Percentiles rank a stretch among this genome's conserved stretches.
These are phyloP conservation scores for Dendrocalamus latiflorus DNA, from an alignment of 202 grass and related monocot genomes.

Conservation along the genomic window DNA sequence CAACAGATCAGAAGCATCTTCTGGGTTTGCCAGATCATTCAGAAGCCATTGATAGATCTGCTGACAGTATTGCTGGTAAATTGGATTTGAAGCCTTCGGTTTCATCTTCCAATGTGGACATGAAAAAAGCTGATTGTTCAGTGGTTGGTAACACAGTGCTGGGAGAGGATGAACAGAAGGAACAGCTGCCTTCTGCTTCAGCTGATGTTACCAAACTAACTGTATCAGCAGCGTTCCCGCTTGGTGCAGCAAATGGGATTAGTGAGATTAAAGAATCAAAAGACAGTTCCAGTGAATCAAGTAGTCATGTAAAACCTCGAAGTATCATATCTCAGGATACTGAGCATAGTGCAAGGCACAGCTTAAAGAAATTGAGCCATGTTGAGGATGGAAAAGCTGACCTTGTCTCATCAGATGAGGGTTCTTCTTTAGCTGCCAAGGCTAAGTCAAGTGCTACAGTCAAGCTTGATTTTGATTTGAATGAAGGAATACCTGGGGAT, in stretches of 20 bases:
- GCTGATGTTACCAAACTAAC: constrained; percentile 18
- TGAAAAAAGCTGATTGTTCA: not conserved
- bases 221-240: not conserved
- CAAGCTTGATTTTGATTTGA: constrained; percentile 72
- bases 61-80: constrained; percentile 15
- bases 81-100: constrained; percentile 8
- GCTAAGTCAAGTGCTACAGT: constrained; percentile 21
- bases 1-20: constrained; percentile 20
- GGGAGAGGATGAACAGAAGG: constrained; percentile 26
- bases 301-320: constrained; percentile 8
- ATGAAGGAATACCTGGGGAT: constrained; percentile 63
- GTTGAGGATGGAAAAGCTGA: constrained; percentile 27
- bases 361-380: constrained; percentile 28
- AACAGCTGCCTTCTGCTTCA: not conserved
- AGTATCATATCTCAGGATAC: constrained; percentile 18
- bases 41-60: constrained; percentile 17
- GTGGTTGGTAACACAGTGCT: not conserved
- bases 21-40: not conserved
- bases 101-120: not conserved
- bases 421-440: constrained; percentile 32
- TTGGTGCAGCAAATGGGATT: not conserved
- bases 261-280: constrained; percentile 32
- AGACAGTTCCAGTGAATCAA: constrained; percentile 39
- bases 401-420: constrained; percentile 35
- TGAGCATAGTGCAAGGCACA: constrained; percentile 28